Conservation (phyloP, 2,329 filamentous ascomycete genomes). For the Penicillium sp. region DNA sequence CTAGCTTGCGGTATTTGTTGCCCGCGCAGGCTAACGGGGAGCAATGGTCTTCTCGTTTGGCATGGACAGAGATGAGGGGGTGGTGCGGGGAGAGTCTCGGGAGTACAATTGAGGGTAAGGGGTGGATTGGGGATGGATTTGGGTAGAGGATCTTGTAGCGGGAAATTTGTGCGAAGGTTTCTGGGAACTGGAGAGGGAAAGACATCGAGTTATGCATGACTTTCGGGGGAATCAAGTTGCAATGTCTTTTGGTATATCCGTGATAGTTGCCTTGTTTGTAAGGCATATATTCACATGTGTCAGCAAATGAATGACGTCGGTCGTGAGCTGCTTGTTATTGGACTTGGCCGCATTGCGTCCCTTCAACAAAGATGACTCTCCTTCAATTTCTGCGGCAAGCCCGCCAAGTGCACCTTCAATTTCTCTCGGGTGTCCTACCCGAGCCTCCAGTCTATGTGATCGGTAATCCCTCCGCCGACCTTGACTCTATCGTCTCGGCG, state of each 20-base stretch:
- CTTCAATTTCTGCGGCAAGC: constrained; percentile 41
- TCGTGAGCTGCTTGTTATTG: background rate
- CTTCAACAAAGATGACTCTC: constrained; percentile 24
- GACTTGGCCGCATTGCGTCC: background rate
- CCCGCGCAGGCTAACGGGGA: constrained; percentile 36
- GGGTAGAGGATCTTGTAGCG: constrained; percentile 32
- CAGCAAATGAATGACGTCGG: constrained; percentile 9
- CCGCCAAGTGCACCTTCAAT: constrained; percentile 30
- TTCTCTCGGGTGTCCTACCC: constrained; percentile 22
- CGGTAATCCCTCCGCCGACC: constrained; percentile 52
- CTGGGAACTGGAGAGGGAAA: constrained; percentile 19
- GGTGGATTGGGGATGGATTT: constrained; percentile 33
- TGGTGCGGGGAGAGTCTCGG: constrained; percentile 8
- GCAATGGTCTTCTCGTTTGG: constrained; percentile 39
- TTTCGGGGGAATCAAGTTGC: background rate
- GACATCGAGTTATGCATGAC: constrained; percentile 2
- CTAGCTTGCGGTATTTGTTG: constrained; percentile 42
- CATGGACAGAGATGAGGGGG: constrained; percentile 27
- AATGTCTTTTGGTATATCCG: background rate
- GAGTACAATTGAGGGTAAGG: constrained; percentile 23
- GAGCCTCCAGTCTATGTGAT: constrained; percentile 42
- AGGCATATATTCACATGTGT: background rate
- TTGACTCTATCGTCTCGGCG: constrained; percentile 63
- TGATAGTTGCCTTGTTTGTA: background rate
- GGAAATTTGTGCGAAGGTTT: constrained; percentile 29